A percentile compares a stretch with the other conserved stretches of the same genome.
Evolutionary conservation across 371 early-diverging fungal genomes (phyloP).

Genomic region (Nematocida parisii): DNA sequence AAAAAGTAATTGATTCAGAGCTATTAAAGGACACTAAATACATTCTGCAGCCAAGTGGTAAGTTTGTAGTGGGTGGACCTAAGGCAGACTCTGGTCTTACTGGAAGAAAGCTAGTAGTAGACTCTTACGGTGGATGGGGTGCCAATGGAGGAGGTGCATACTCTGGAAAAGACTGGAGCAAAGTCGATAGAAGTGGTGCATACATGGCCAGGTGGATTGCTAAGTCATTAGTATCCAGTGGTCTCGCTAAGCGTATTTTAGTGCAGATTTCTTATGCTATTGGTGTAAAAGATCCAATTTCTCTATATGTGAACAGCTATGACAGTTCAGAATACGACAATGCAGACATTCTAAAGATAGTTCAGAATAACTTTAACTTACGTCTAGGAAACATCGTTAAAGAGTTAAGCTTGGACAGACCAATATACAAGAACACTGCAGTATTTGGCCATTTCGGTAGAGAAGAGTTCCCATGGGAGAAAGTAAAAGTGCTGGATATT

Average conservation of each 20-base stretch:
- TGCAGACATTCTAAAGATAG: slow-evolving; percentile 80
- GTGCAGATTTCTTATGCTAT: slow-evolving; percentile 98
- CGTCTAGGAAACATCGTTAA: slow-evolving; percentile 93
- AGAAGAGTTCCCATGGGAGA: slow-evolving; percentile 81
- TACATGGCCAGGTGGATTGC: slow-evolving; percentile 98
- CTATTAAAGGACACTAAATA: slow-evolving; percentile 85
- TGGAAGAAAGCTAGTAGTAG: slow-evolving; percentile 98
- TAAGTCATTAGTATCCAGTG: slow-evolving; percentile 82
- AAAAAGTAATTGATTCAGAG: slow-evolving; percentile 83
- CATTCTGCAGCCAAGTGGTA: slow-evolving; percentile 94
- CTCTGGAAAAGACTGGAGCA: slow-evolving; percentile 99
- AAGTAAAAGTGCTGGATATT: slow-evolving; percentile 35
- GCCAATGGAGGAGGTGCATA: slow-evolving; percentile 99
- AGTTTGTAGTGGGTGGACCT: slow-evolving; percentile 97
- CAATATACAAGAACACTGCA: slow-evolving; percentile 91
- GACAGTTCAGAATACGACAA: slow-evolving; percentile 84
- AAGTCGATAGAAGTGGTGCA: slow-evolving; percentile 98
- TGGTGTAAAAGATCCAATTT: slow-evolving; percentile 93
- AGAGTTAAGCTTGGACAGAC: slow-evolving; percentile 89
- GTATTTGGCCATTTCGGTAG: slow-evolving; percentile 98
- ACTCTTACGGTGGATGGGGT: slow-evolving; percentile 86
- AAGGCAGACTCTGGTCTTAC: slow-evolving; percentile 98
- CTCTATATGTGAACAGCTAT: slow-evolving; percentile 90
- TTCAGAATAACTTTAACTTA: slow-evolving; percentile 92
- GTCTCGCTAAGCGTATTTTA: slow-evolving; percentile 83